These are phyloP conservation scores for Cordyceps javanica DNA, from an alignment of 2,329 filamentous ascomycete genomes.

Conservation along the genomic window DNA sequence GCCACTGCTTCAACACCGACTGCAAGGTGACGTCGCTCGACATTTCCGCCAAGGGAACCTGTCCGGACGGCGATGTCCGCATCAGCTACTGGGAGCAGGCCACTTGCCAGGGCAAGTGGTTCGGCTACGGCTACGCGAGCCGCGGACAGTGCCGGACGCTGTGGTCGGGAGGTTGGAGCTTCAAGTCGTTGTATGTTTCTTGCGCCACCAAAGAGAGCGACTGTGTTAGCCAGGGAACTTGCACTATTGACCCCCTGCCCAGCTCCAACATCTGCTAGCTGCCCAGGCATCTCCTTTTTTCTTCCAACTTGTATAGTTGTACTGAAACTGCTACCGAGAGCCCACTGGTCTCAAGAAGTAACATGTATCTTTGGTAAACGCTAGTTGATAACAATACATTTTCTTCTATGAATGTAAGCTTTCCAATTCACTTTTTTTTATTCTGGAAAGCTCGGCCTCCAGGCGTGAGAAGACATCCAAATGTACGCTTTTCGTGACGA, in stretches of 20 bases:
- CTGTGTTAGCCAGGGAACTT: background rate
- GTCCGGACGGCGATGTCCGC: background rate
- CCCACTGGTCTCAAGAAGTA: background rate
- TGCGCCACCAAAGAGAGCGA: background rate
- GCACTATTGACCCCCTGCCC: background rate
- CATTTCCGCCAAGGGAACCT: background rate
- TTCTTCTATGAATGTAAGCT: background rate
- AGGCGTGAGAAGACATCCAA: background rate
- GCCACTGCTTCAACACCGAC: constrained; percentile 11
- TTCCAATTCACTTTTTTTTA: background rate
- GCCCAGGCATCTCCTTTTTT: background rate
- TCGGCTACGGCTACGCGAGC: constrained; percentile 5
- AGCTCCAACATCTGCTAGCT: background rate
- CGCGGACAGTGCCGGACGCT: background rate
- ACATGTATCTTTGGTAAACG: background rate
- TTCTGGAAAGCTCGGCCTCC: background rate
- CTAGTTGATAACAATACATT: background rate
- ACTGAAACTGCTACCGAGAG: background rate
- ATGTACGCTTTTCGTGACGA: background rate
- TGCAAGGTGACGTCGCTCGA: constrained; percentile 3
- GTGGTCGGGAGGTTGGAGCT: background rate
- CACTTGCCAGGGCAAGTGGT: constrained; percentile 1
- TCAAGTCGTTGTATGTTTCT: background rate
- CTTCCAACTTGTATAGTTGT: background rate
- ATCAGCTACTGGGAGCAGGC: constrained; percentile 3